These are phyloP conservation scores for Aspergillus neotritici DNA, from an alignment of 2,329 filamentous ascomycete species.

Conservation along the genomic window DNA sequence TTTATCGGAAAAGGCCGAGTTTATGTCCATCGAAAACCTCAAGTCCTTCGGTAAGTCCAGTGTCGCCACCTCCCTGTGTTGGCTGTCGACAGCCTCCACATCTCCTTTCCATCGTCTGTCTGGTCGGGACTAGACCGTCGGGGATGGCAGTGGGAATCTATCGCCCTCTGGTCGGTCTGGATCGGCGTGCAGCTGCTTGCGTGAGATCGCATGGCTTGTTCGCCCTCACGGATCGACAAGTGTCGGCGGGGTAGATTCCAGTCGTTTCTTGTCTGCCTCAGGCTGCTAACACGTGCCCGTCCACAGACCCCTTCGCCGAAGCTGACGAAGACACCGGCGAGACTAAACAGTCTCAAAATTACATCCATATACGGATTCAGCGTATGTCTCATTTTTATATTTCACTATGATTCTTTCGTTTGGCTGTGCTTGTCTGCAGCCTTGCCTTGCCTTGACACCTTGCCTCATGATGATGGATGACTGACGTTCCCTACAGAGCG, in stretches of 20 bases:
- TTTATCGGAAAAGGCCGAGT: conserved; percentile 66
- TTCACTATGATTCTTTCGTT: conserved; percentile 1
- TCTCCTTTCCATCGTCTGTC: not conserved
- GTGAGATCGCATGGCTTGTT: not conserved
- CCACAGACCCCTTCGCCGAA: conserved; percentile 98
- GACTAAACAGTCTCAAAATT: conserved; percentile 91
- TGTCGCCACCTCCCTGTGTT: conserved; percentile 22
- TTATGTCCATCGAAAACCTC: conserved; percentile 99
- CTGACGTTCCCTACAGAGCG: conserved; percentile 61
- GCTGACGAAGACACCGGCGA: conserved; percentile 99
- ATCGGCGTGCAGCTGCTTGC: not conserved
- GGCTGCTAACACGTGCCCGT: conserved; percentile 27
- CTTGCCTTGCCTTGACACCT: conserved; percentile 3
- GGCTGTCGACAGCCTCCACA: not conserved
- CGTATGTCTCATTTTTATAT: conserved; percentile 56
- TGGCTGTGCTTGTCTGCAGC: not conserved
- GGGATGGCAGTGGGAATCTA: no score
- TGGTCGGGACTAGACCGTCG: no score
- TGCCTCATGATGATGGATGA: conserved; percentile 5
- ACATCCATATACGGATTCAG: conserved; percentile 99
- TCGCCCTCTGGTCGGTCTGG: not conserved
- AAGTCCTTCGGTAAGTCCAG: conserved; percentile 77
- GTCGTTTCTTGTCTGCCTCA: conserved; percentile 17
- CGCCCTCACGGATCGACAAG: conserved; percentile 10
- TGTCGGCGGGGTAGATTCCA: conserved; percentile 35